Evolutionary conservation across 768 basidiomycete genomes (phyloP), one percentile per base, ranked within the genome.

Genomic region (Russula olivacea): DNA sequence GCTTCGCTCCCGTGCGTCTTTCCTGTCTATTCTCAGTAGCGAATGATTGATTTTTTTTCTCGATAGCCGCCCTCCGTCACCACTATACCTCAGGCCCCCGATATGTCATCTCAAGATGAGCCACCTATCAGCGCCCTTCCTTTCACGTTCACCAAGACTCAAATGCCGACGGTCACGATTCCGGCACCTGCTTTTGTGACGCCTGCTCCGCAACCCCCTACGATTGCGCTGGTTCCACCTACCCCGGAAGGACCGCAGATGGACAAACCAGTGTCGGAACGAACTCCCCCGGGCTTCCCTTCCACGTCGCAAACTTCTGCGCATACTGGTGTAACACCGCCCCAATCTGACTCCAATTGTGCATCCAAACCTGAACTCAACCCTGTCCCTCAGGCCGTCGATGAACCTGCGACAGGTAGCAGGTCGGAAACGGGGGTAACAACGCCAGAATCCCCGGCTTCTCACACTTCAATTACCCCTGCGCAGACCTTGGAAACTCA

Each of bases 251-350:
- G 66, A 9, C 28, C 66, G 30, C 43, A 55, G 45, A 17, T 53
- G 50, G 43, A 64, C 34, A 28, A 61, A 41, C 38, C 64, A 7
- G 58, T 58, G n/a, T 25, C 61, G 1, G 68, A 60, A 70, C 32
- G 71, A 6, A 71, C 75, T 5, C 70, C 87, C 40, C 87, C 87
- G 9, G 82, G 87, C 71, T 87, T 89, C 72, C 89, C 89, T 61
- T 77, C 81, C 30, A 79, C 68, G 38, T 83, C 86, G 0, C 74
- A 81, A 23, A 64, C 77, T 23, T 73, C 83, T 61, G 70, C 77
- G 52, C 38, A 57, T 63, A 30, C 69, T 47, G 63, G 70, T 23
- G 50, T 47, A 47, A 43, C 68, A 3, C 50, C 64, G 0, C 55
- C 74, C 3, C 61, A 71, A 23, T 55, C 70, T 38, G 56, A 73